phyloP scores from a whole-genome alignment of 2,329 filamentous ascomycete genomes.

The Hymenoscyphus repandus region DNA sequence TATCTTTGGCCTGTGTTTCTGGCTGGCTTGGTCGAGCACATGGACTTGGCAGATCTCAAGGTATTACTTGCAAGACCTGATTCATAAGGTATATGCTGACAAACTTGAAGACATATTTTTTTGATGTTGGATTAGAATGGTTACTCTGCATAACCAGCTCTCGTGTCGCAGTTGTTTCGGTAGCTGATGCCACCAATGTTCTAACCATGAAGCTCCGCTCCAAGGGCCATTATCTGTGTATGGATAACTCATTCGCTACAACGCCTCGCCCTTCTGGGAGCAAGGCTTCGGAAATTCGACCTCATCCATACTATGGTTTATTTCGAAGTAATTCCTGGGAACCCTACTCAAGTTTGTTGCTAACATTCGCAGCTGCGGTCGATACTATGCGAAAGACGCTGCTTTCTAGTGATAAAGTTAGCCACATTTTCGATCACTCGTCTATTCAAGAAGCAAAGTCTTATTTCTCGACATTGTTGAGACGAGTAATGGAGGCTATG shows the following conservation, averaged over 20 bases:
- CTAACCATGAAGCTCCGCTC: conserved; percentile 5
- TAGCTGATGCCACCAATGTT: conserved; percentile 40
- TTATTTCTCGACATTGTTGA: conserved; percentile 20
- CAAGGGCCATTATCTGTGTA: conserved; percentile 22
- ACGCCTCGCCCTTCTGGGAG: not conserved
- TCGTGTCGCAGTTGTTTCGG: conserved; percentile 39
- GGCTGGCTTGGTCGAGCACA: conserved; percentile 41
- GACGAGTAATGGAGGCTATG: conserved; percentile 23
- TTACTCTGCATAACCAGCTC: conserved; percentile 48
- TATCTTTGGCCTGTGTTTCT: conserved; percentile 49
- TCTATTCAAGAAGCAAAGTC: conserved; percentile 9
- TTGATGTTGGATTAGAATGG: conserved; percentile 48
- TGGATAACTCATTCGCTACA: not conserved
- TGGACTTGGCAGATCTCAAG: conserved; percentile 38
- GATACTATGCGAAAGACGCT: conserved; percentile 15
- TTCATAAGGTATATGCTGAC: conserved; percentile 2
- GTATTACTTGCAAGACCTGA: conserved; percentile 5
- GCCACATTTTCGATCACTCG: conserved; percentile 8
- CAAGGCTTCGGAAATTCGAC: not conserved
- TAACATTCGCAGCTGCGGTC: conserved; percentile 7
- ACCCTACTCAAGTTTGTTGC: not conserved
- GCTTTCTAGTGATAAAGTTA: conserved; percentile 9
- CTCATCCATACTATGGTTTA: not conserved
- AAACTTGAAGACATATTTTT: conserved; percentile 31
- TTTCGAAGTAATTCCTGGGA: conserved; percentile 3